These are phyloP conservation scores for Entelexis sorbosivorans DNA, from an alignment of 1,139 yeast species.

Conservation along the genomic window DNA sequence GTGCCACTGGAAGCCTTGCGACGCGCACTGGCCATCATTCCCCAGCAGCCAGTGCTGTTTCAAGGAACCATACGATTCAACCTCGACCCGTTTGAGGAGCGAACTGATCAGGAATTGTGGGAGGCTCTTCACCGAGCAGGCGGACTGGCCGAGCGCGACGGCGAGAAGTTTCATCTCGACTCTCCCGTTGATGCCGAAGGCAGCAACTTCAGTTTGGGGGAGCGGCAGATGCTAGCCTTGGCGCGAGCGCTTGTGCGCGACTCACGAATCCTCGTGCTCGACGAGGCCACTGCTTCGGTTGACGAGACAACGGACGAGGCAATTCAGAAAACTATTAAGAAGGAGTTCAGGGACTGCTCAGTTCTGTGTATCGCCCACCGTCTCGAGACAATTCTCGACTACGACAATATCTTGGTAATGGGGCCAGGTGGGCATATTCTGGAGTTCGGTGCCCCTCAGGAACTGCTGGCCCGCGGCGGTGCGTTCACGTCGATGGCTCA, in stretches of 20 bases:
- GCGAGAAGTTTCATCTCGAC: constrained; percentile 57
- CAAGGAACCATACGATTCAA: constrained; percentile 57
- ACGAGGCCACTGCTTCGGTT: constrained; percentile 79
- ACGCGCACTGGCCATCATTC: constrained; percentile 52
- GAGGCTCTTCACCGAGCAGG: constrained; percentile 49
- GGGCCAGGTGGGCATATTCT: constrained; percentile 47
- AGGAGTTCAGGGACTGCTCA: constrained; percentile 54
- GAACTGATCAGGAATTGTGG: constrained; percentile 45
- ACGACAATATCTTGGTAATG: constrained; percentile 54
- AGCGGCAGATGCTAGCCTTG: constrained; percentile 60
- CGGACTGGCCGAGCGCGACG: constrained; percentile 51
- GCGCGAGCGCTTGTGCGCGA: constrained; percentile 65
- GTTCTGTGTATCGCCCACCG: constrained; percentile 73
- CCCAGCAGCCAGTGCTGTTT: constrained; percentile 66
- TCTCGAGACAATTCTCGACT: constrained; percentile 52
- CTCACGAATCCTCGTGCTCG: constrained; percentile 54
- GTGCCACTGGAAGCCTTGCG: constrained; percentile 49
- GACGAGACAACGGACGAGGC: constrained; percentile 64
- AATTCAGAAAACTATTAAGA: constrained; percentile 52
- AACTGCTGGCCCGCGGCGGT: constrained; percentile 34
- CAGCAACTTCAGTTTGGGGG: constrained; percentile 62
- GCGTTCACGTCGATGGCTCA: constrained; percentile 55
- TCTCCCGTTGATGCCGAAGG: constrained; percentile 64
- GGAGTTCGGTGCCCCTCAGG: constrained; percentile 43
- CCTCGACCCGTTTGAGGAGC: constrained; percentile 51